phyloP scores from a whole-genome alignment of 2,329 filamentous ascomycete species.

The Raffaelea albimanens region DNA sequence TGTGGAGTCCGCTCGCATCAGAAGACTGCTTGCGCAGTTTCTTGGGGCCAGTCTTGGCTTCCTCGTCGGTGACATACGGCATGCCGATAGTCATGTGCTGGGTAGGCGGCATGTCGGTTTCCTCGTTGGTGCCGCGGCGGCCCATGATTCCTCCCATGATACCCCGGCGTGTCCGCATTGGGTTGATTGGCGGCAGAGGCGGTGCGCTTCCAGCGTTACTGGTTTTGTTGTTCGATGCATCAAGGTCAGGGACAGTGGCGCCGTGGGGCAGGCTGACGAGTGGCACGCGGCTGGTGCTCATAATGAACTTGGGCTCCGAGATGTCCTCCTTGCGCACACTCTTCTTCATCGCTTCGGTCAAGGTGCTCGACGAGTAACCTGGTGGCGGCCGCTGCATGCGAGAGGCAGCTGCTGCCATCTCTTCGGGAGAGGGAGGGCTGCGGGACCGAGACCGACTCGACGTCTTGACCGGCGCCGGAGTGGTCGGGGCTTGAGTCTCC shows the following conservation, averaged over 20 bases:
- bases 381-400: background rate
- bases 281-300: constrained; percentile 34
- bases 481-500: too few relatives aligned
- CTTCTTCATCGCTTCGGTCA: constrained; percentile 30
- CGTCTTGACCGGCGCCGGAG: too few relatives aligned
- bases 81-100: constrained; percentile 10
- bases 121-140: constrained; percentile 21
- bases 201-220: constrained; percentile 25
- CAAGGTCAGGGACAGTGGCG: background rate
- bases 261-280: constrained; percentile 28
- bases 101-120: constrained; percentile 12
- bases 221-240: constrained; percentile 25
- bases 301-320: constrained; percentile 39
- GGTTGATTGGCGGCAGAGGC: constrained; percentile 50
- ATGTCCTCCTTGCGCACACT: constrained; percentile 37
- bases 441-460: too few relatives aligned
- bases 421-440: too few relatives aligned
- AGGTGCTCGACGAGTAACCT: constrained; percentile 18
- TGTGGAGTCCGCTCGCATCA: constrained; percentile 23
- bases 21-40: constrained; percentile 32
- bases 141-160: constrained; percentile 27
- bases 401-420: constrained; percentile 16
- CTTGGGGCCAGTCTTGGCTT: constrained; percentile 28
- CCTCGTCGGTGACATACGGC: constrained; percentile 25
- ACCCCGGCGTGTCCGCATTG: constrained; percentile 34